Evolutionary conservation across 2,329 filamentous ascomycete genomes (phyloP).

Genomic region (Hypoxylon sp.): DNA sequence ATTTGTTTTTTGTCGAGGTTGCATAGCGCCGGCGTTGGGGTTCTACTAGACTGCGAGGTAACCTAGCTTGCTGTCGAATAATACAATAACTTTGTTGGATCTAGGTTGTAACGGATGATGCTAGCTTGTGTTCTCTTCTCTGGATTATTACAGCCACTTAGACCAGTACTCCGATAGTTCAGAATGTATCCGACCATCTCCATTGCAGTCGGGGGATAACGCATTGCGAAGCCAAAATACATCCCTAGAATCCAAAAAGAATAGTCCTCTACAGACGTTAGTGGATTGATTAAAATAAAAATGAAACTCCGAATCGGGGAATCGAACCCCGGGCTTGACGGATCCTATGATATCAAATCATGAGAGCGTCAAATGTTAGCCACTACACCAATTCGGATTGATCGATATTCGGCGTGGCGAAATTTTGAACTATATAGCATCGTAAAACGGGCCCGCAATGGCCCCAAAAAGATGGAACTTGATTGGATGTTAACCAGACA

Average conservation of each 20-base stretch:
- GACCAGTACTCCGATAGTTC: too few species aligned
- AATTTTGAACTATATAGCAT: not conserved
- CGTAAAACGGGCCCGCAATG: not conserved
- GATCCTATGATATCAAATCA: conserved; percentile 19
- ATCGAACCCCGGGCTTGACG: conserved; percentile 53
- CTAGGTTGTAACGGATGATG: not conserved
- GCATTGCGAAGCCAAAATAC: too few species aligned
- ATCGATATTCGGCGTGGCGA: not conserved
- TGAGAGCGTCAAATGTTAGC: conserved; percentile 58
- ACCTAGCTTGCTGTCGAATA: not conserved
- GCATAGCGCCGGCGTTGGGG: conserved; percentile 54
- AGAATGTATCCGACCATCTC: too few species aligned
- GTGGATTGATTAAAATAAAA: not conserved
- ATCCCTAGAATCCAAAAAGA: too few species aligned
- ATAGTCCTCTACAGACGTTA: too few species aligned
- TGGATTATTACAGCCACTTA: too few species aligned
- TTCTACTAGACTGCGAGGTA: conserved; percentile 20
- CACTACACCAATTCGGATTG: conserved; percentile 57
- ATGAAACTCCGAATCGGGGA: conserved; percentile 50
- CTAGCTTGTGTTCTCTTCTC: not conserved
- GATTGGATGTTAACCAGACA: not conserved
- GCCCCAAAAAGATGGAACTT: not conserved
- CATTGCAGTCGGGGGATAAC: too few species aligned
- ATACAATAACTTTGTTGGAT: not conserved
- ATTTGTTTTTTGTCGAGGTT: conserved; percentile 34